Evolutionary conservation across 129 eudicot species (phyloP).

Genomic region (Pseudognaphalium luteoalbum): DNA sequence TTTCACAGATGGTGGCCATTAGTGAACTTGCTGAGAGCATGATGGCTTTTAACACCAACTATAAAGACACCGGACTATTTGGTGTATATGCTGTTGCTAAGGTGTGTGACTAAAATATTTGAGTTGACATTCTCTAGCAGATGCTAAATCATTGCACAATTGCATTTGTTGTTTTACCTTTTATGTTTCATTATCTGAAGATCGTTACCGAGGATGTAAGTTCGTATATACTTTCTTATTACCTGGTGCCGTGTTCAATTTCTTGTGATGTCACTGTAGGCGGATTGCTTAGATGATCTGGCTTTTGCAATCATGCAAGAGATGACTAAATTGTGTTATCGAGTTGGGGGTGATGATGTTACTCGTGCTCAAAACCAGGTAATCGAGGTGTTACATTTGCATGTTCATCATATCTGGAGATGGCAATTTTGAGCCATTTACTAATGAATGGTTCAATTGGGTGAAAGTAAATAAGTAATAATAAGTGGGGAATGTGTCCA

Average conservation of each 20-base stretch:
- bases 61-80: slow-evolving; percentile 91
- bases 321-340: slow-evolving; percentile 63
- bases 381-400: slow-evolving; percentile 4
- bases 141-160: not conserved
- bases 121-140: too few species aligned
- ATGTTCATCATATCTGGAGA: not conserved
- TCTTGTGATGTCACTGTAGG: slow-evolving; percentile 39
- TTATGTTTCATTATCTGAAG: not conserved
- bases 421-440: not conserved
- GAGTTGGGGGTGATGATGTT: slow-evolving; percentile 69
- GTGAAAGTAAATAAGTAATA: not conserved
- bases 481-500: not conserved
- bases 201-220: not conserved
- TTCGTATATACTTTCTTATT: not conserved
- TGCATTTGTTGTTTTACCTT: not conserved
- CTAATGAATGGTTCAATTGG: not conserved
- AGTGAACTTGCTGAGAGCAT: slow-evolving; percentile 93
- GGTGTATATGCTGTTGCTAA: slow-evolving; percentile 96
- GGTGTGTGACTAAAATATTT: slow-evolving; percentile 39
- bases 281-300: slow-evolving; percentile 71
- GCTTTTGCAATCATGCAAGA: slow-evolving; percentile 79
- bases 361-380: slow-evolving; percentile 88
- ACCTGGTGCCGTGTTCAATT: slow-evolving; percentile 5
- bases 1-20: slow-evolving; percentile 79
- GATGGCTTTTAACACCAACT: slow-evolving; percentile 97